Percentiles rank a stretch among this genome's conserved stretches.
Conservation (phyloP, 805 yeast species). For the Kluyveromyces lactis region DNA sequence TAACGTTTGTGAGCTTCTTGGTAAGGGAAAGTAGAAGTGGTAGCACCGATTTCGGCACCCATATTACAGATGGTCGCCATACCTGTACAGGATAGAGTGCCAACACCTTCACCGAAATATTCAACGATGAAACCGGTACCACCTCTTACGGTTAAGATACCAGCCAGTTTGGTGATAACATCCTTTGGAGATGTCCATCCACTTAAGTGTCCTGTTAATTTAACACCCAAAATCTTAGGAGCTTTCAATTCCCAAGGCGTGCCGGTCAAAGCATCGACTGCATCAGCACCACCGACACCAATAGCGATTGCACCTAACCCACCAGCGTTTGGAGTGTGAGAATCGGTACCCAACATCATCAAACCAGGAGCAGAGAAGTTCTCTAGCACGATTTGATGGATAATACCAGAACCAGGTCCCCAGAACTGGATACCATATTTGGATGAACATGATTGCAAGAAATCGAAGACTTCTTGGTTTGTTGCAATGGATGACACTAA, state of each 20-base stretch:
- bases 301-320: conserved; percentile 97
- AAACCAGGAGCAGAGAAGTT: conserved; percentile 96
- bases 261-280: conserved; percentile 95
- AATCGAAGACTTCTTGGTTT: conserved; percentile 93
- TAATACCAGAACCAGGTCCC: conserved; percentile 99
- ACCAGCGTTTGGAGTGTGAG: conserved; percentile 99
- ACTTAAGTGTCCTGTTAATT: conserved; percentile 76
- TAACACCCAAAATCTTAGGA: conserved; percentile 89
- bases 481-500: conserved; percentile 71
- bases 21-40: conserved; percentile 96
- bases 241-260: conserved; percentile 99
- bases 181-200: conserved; percentile 99
- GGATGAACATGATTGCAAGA: conserved; percentile 84
- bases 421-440: conserved; percentile 96
- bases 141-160: conserved; percentile 89
- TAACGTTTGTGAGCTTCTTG: conserved; percentile 72
- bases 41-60: conserved; percentile 99
- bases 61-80: conserved; percentile 99
- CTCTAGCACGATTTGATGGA: conserved; percentile 95
- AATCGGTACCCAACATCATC: conserved; percentile 96
- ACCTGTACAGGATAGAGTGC: conserved; percentile 87
- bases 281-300: conserved; percentile 99
- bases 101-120: conserved; percentile 93
- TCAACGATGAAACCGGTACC: conserved; percentile 97
- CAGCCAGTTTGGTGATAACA: conserved; percentile 88